phyloP scores from a whole-genome alignment of 768 basidiomycete species.

The Neoboletus subvelutipes region DNA sequence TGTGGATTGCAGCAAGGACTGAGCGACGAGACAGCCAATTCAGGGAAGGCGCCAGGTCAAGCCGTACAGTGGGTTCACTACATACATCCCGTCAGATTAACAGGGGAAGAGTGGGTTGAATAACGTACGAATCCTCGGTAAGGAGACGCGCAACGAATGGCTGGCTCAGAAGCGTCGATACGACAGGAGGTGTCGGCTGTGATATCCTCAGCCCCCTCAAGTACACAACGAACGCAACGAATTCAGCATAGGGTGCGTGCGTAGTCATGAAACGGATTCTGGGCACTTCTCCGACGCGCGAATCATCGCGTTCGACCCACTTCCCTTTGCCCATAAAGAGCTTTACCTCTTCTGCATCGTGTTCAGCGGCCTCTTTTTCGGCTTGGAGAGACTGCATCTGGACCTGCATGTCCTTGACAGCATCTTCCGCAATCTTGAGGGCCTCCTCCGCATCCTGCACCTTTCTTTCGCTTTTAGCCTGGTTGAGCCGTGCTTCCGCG shows the following conservation, averaged over 20 bases:
- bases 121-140: constrained; percentile 81
- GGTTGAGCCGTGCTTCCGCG: constrained; percentile 77
- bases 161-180: constrained; percentile 71
- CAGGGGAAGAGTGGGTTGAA: neutral
- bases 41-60: constrained; percentile 91
- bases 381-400: constrained; percentile 76
- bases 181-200: constrained; percentile 58
- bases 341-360: constrained; percentile 48
- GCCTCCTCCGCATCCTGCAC: constrained; percentile 75
- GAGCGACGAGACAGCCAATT: constrained; percentile 92
- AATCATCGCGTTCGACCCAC: constrained; percentile 48
- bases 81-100: constrained; percentile 9
- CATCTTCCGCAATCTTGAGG: constrained; percentile 81
- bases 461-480: constrained; percentile 70
- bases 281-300: constrained; percentile 28
- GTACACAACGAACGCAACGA: constrained; percentile 72
- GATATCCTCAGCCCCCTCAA: constrained; percentile 65
- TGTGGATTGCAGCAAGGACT: constrained; percentile 81
- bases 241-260: constrained; percentile 81
- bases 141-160: constrained; percentile 77
- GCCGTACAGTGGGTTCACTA: constrained; percentile 85
- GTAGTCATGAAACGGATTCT: constrained; percentile 54
- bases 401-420: constrained; percentile 77
- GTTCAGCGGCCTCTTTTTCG: constrained; percentile 64
- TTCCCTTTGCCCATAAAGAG: constrained; percentile 66